phyloP scores from a whole-genome alignment of 257 asterid species.

The Gentiana straminea region DNA sequence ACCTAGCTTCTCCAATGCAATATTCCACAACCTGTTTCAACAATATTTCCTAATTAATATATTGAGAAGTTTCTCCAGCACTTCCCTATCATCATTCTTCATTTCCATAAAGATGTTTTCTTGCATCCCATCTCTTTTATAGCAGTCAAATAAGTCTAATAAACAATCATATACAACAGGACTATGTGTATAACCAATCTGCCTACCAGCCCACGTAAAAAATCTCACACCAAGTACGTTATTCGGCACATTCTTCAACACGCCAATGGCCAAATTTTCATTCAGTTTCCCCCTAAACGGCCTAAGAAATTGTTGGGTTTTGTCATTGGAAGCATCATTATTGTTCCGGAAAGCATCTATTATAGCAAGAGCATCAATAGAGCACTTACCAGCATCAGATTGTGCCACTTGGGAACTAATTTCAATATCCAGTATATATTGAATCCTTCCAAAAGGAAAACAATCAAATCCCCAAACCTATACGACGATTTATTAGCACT shows the following conservation, averaged over 20 bases:
- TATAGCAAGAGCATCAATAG: slow-evolving; percentile 38
- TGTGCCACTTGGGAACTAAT: slow-evolving; percentile 24
- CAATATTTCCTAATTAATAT: slow-evolving; percentile 71
- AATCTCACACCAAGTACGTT: slow-evolving; percentile 68
- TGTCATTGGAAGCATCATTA: slow-evolving; percentile 64
- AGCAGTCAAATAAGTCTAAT: slow-evolving; percentile 44
- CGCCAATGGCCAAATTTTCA: slow-evolving; percentile 58
- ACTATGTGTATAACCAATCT: slow-evolving; percentile 75
- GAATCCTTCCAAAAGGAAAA: slow-evolving; percentile 42
- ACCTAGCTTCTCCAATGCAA: slow-evolving; percentile 78
- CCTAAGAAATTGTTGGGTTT: slow-evolving; percentile 35
- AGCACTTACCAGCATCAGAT: slow-evolving; percentile 32
- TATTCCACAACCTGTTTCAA: slow-evolving; percentile 69
- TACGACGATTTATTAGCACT: too few species aligned
- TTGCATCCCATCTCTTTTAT: slow-evolving; percentile 22
- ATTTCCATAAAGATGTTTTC: slow-evolving; percentile 44
- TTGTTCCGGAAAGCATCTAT: slow-evolving; percentile 24
- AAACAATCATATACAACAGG: slow-evolving; percentile 53
- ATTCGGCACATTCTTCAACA: slow-evolving; percentile 43
- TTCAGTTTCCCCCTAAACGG: slow-evolving; percentile 57
- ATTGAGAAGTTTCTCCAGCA: slow-evolving; percentile 71
- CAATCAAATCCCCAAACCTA: background rate
- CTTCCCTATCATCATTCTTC: slow-evolving; percentile 52
- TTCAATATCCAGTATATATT: slow-evolving; percentile 12
- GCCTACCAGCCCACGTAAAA: slow-evolving; percentile 95